Percentiles rank a stretch among this genome's conserved stretches.
Conservation (phyloP, 331 rosid genomes). For the Saraca asoca region DNA sequence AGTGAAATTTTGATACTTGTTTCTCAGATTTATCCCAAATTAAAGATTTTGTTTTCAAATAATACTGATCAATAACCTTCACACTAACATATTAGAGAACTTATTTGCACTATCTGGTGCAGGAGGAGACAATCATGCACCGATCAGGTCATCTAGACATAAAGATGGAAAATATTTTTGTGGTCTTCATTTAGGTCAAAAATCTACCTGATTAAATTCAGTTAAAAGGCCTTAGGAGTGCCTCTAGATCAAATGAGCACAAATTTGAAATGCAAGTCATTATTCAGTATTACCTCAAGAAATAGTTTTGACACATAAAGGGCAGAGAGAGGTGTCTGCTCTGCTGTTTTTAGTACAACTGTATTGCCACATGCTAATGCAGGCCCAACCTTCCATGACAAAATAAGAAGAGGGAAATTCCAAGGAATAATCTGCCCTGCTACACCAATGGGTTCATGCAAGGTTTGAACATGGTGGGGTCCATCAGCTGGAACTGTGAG, state of each 20-base stretch:
- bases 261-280: constrained; percentile 5
- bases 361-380: constrained; percentile 88
- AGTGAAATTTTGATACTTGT: constrained; percentile 8
- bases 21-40: background rate
- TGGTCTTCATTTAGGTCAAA: background rate
- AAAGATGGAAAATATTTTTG: background rate
- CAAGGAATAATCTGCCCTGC: constrained; percentile 89
- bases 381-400: constrained; percentile 91
- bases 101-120: background rate
- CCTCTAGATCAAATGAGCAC: background rate
- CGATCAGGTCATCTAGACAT: no score
- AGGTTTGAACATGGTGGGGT: constrained; percentile 65
- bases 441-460: constrained; percentile 90
- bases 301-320: constrained; percentile 65
- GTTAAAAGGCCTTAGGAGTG: background rate
- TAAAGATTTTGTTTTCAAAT: background rate
- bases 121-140: background rate
- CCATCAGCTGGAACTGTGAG: constrained; percentile 85
- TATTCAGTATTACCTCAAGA: constrained; percentile 51
- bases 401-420: constrained; percentile 86
- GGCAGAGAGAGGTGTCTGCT: constrained; percentile 86
- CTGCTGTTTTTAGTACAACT: constrained; percentile 73
- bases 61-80: background rate
- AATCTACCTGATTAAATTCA: background rate
- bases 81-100: background rate